A percentile compares a stretch with the other conserved stretches of the same genome.
Evolutionary conservation across 352 stramenopile genomes (phyloP).

Genomic region (Peronospora destructor): DNA sequence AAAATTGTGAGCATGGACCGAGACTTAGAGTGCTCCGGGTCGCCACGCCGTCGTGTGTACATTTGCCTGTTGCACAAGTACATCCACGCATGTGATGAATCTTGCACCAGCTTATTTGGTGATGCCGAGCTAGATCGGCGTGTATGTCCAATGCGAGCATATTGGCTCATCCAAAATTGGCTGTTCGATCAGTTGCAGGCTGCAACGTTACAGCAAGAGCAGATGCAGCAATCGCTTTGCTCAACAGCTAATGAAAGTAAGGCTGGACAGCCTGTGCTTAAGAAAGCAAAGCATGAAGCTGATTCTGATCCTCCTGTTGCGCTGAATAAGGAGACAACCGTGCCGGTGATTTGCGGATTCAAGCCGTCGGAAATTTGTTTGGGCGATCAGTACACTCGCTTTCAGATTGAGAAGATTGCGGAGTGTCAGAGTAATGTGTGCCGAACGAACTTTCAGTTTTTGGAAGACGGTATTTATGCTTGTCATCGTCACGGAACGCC

Average conservation of each 20-base stretch:
- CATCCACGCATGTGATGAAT: constrained; percentile 72
- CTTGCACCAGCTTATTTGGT: constrained; percentile 52
- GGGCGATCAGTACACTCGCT: constrained; percentile 47
- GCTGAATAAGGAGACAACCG: not conserved
- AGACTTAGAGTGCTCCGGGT: constrained; percentile 67
- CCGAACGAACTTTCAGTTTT: constrained; percentile 44
- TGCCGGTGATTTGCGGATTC: constrained; percentile 24
- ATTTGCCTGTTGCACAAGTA: constrained; percentile 76
- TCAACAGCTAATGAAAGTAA: constrained; percentile 14
- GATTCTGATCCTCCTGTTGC: not conserved
- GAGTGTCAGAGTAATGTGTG: constrained; percentile 41
- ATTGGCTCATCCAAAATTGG: constrained; percentile 77
- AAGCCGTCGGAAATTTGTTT: constrained; percentile 52
- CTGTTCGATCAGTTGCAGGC: constrained; percentile 60
- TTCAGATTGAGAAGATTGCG: constrained; percentile 36
- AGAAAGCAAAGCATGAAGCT: constrained; percentile 17
- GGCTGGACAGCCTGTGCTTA: constrained; percentile 3
- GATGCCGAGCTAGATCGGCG: constrained; percentile 56
- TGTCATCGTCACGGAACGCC: constrained; percentile 57
- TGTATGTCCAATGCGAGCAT: constrained; percentile 64
- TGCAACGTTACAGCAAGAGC: constrained; percentile 11
- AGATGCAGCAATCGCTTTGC: constrained; percentile 10
- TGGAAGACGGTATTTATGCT: constrained; percentile 70
- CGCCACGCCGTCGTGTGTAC: constrained; percentile 58
- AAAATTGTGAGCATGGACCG: constrained; percentile 83